phyloP scores from a whole-genome alignment of 331 rosid species.

The Acacia pycnantha region DNA sequence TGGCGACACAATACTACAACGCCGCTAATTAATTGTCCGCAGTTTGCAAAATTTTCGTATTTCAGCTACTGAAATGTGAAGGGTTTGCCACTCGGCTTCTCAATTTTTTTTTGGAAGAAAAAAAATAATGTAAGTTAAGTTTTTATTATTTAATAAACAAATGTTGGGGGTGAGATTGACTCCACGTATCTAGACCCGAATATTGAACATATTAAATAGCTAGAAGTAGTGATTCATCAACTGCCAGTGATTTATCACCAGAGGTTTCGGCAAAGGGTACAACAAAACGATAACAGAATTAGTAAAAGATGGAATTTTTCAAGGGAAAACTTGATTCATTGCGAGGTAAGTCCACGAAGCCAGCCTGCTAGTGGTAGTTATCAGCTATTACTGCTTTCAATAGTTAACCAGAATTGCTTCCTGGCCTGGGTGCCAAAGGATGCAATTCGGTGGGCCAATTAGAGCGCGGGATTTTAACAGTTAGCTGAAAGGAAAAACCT shows the following conservation, averaged over 20 bases:
- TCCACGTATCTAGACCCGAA: background rate
- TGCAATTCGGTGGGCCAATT: no score
- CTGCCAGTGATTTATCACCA: no score
- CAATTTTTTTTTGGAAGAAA: background rate
- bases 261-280: no score
- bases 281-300: no score
- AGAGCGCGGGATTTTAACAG: no score
- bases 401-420: no score
- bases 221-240: no score
- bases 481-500: background rate
- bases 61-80: background rate
- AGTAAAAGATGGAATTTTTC: background rate
- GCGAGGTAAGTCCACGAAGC: no score
- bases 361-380: no score
- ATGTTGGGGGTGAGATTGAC: background rate
- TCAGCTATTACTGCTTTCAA: no score
- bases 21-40: background rate
- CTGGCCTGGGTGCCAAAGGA: no score
- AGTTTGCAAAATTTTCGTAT: background rate
- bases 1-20: background rate
- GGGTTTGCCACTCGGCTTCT: background rate
- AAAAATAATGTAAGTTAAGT: background rate
- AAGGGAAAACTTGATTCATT: background rate
- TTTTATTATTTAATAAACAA: background rate
- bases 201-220: no score